Evolutionary conservation across 129 eudicot species (phyloP).

Genomic region (Chrysanthemum lavandulifolium): DNA sequence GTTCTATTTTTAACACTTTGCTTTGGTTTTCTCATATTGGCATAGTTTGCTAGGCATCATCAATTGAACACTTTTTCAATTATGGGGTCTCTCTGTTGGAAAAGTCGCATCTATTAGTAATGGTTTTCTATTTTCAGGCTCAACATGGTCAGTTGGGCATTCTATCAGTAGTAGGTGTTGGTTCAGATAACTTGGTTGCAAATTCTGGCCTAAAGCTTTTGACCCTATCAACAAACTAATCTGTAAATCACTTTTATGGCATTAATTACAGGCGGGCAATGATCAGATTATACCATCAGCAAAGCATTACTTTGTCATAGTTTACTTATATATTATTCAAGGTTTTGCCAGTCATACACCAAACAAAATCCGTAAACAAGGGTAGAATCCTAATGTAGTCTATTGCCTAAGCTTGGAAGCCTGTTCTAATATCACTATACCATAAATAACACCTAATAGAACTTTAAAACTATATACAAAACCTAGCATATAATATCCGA

Average conservation of each 20-base stretch:
- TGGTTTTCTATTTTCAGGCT: neutral
- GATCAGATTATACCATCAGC: neutral
- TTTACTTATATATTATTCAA: conserved; percentile 11
- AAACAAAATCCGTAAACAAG: neutral
- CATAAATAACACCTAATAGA: neutral
- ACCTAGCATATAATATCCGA: conserved; percentile 13
- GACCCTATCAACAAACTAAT: too few species aligned
- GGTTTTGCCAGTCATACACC: conserved; percentile 12
- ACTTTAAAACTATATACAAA: neutral
- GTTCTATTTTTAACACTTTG: neutral
- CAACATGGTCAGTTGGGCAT: neutral
- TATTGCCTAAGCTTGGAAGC: conserved; percentile 3
- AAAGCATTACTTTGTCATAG: neutral
- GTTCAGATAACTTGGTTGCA: conserved; percentile 12
- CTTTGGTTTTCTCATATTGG: neutral
- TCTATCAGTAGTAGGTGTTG: conserved; percentile 15
- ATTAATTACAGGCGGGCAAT: neutral
- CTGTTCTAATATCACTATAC: neutral
- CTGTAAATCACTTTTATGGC: conserved; percentile 8
- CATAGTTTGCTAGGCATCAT: neutral
- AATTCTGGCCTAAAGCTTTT: neutral
- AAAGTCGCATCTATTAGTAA: neutral
- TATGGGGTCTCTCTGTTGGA: neutral
- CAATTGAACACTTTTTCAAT: neutral
- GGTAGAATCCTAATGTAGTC: neutral